phyloP scores from a whole-genome alignment of 2,329 filamentous ascomycete species.

The Domatiomyces catenatus region DNA sequence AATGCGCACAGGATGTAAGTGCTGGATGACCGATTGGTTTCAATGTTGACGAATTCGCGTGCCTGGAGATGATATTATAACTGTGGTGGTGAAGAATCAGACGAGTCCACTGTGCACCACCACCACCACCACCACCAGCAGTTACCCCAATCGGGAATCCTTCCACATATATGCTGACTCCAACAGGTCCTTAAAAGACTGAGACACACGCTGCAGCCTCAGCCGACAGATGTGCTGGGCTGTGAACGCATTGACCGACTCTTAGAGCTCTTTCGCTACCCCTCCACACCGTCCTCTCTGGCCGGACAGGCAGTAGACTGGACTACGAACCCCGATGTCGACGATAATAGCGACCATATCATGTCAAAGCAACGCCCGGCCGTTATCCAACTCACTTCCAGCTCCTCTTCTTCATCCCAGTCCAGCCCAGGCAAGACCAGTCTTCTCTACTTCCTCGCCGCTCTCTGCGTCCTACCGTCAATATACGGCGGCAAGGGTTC shows the following conservation, averaged over 20 bases:
- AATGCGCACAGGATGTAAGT: slow-evolving; percentile 36
- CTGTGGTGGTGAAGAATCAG: not conserved
- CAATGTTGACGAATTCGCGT: not conserved
- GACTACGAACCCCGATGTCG: not conserved
- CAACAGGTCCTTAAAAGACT: slow-evolving; percentile 29
- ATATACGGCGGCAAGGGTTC: slow-evolving; percentile 30
- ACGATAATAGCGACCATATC: not conserved
- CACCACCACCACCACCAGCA: not conserved
- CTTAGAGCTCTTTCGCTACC: slow-evolving; percentile 24
- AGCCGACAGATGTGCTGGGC: slow-evolving; percentile 22
- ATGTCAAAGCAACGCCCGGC: slow-evolving; percentile 9
- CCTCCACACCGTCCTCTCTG: slow-evolving; percentile 3
- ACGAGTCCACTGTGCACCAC: not conserved
- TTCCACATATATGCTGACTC: not conserved
- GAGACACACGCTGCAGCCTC: slow-evolving; percentile 16
- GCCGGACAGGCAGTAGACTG: slow-evolving; percentile 3
- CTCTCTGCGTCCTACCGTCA: slow-evolving; percentile 36
- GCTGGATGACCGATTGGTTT: slow-evolving; percentile 1
- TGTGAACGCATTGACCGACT: slow-evolving; percentile 34
- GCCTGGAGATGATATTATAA: not conserved
- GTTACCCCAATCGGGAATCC: not conserved
- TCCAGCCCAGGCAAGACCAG: slow-evolving; percentile 38
- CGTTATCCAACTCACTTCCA: slow-evolving; percentile 40
- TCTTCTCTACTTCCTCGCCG: slow-evolving; percentile 41
- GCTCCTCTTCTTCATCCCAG: slow-evolving; percentile 26